phyloP scores from a whole-genome alignment of 306 rosid genomes.

The Sechiopsis laciniata region DNA sequence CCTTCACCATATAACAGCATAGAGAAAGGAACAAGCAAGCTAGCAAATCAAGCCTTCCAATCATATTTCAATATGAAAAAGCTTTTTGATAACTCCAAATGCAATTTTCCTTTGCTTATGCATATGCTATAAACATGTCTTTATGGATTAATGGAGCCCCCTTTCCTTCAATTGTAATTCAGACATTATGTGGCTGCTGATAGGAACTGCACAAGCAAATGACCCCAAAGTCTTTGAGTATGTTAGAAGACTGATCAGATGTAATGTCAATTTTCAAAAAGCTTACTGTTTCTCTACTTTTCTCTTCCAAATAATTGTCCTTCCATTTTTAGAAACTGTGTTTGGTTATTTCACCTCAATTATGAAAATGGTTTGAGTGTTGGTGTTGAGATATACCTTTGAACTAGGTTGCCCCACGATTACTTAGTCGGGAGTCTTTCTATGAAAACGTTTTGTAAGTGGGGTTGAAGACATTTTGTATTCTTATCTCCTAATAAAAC shows the following conservation, averaged over 20 bases:
- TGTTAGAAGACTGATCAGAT: constrained; percentile 6
- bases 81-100: not conserved
- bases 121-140: constrained; percentile 5
- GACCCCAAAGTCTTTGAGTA: not conserved
- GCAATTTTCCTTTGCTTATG: constrained; percentile 1
- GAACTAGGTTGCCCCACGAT: too few relatives aligned
- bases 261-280: not conserved
- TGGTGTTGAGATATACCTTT: too few relatives aligned
- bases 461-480: too few relatives aligned
- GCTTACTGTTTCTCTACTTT: not conserved
- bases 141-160: not conserved
- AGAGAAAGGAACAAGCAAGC: constrained; percentile 12
- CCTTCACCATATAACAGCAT: not conserved
- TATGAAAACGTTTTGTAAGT: too few relatives aligned
- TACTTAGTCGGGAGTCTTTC: too few relatives aligned
- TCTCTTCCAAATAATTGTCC: not conserved
- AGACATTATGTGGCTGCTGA: not conserved
- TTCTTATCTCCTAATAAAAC: too few relatives aligned
- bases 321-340: not conserved
- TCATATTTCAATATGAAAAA: not conserved
- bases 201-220: not conserved
- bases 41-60: constrained; percentile 7
- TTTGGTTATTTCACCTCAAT: not conserved
- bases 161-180: not conserved
- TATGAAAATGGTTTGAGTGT: not conserved